These are phyloP conservation scores for Rubroboletus pulcherrimus DNA, from an alignment of 768 basidiomycete species.

Conservation along the genomic window DNA sequence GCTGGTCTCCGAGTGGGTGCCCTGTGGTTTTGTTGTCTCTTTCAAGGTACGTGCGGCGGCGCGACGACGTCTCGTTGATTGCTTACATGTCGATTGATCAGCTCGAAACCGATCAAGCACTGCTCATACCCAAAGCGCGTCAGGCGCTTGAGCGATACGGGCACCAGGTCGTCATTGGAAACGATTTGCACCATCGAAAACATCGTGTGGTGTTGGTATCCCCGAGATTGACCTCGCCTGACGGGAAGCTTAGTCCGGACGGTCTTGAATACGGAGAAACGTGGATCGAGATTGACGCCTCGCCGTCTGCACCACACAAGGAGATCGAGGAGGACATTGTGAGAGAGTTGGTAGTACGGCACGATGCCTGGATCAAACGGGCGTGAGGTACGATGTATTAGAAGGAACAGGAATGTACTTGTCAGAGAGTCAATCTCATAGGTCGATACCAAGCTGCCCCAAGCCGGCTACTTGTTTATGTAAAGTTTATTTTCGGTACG, in stretches of 20 bases:
- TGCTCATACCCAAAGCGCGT: constrained; percentile 89
- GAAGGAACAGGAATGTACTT: background rate
- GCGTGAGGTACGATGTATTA: background rate
- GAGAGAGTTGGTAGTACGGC: constrained; percentile 65
- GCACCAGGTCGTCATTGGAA: constrained; percentile 96
- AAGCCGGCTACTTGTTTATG: background rate
- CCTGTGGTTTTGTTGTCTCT: constrained; percentile 87
- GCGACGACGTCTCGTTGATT: background rate
- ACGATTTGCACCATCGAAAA: constrained; percentile 90
- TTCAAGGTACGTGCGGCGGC: constrained; percentile 73
- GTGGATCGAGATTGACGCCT: constrained; percentile 61
- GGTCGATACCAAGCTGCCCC: background rate
- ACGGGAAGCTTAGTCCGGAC: constrained; percentile 11
- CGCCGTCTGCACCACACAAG: constrained; percentile 37
- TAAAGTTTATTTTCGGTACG: constrained; percentile 11
- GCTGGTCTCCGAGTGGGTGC: constrained; percentile 91
- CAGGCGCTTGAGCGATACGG: constrained; percentile 89
- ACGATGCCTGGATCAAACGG: constrained; percentile 60
- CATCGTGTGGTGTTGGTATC: constrained; percentile 91
- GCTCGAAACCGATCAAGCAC: constrained; percentile 86
- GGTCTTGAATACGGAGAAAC: constrained; percentile 45
- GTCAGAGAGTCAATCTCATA: background rate
- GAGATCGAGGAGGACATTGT: constrained; percentile 97
- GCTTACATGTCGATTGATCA: constrained; percentile 30
- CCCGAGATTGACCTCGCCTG: constrained; percentile 27